These are phyloP conservation scores for Pyricularia pennisetigena DNA, from an alignment of 2,329 filamentous ascomycete genomes.

Conservation along the genomic window DNA sequence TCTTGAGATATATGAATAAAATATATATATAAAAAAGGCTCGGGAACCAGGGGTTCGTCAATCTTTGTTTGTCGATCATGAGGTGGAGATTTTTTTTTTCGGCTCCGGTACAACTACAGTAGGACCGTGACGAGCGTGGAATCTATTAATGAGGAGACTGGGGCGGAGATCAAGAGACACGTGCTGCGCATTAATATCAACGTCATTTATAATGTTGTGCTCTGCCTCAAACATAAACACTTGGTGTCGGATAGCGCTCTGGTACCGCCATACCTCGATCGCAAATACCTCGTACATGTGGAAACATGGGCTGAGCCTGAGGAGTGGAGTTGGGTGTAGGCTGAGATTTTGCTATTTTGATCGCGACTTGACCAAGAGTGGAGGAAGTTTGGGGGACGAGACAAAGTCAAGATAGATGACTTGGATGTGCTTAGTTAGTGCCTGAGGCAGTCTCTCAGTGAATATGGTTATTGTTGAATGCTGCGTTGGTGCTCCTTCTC, in stretches of 20 bases:
- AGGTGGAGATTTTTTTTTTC: neutral
- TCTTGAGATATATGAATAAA: neutral
- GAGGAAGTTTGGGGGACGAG: no score
- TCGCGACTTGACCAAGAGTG: no score
- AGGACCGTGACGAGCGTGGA: no score
- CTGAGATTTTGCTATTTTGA: neutral
- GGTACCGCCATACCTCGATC: neutral
- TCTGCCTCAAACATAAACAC: neutral
- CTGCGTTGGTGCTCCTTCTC: no score
- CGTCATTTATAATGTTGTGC: neutral
- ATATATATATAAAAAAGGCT: neutral
- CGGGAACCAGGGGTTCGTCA: neutral
- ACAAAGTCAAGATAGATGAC: no score
- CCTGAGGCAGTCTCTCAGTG: no score
- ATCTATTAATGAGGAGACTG: neutral
- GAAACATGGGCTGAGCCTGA: neutral
- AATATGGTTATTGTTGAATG: no score
- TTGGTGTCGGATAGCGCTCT: neutral
- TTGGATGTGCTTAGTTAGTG: no score
- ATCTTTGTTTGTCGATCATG: neutral
- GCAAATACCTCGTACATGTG: neutral
- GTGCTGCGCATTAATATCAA: neutral
- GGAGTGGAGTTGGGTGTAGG: neutral
- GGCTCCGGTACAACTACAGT: no score
- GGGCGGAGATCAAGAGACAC: neutral